Evolutionary conservation across 352 stramenopile species (phyloP), one percentile per base, ranked within the genome.

Genomic region (Phytophthora vignae): DNA sequence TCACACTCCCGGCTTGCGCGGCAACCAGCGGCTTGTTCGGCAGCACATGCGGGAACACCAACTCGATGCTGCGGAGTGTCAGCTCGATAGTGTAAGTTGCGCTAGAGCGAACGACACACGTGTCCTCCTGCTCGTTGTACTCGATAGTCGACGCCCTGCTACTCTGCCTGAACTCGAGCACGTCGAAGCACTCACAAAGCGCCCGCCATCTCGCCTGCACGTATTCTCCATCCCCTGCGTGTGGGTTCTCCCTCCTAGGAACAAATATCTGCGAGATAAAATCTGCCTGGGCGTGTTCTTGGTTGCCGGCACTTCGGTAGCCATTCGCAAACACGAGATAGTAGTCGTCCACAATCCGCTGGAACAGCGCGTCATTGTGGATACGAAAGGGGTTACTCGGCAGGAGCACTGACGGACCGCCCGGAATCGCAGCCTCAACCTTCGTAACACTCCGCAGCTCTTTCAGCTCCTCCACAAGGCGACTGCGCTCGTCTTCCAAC

Each of bases 51-150:
- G 50, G 64, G 29, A 76, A 69, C 46, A 60, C 64, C 22, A 19
- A 29, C 10, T 36, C 17, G 27, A 76, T 27, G 17, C 56, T 73
- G 42, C 7, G 19, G 0, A 8, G 15, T 12, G 65, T 69, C 15
- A 76, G 40, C 5, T 44, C 52, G 42, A 76, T 27, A 17, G 44
- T 21, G 50, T 76, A 76, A 48, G 44, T 50, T 1, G 64, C 57
- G 1, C 33, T 69, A 22, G 69, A 55, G 44, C 54, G 57, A 15
- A 64, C n/a, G 17, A 64, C 55, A 22, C 55, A 67, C 19, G 56
- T 49, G 14, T 55, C 25, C 38, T 48, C 62, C 21, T 58, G 33
- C 8, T 40, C 49, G 19, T 63, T 54, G n/a, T 29, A 48, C 50
- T 67, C 62, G 17, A 71, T 22, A 0, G 48, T 21, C 2, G 53